phyloP scores from a whole-genome alignment of 176 grass and related monocot species.

The Avena insularis region DNA sequence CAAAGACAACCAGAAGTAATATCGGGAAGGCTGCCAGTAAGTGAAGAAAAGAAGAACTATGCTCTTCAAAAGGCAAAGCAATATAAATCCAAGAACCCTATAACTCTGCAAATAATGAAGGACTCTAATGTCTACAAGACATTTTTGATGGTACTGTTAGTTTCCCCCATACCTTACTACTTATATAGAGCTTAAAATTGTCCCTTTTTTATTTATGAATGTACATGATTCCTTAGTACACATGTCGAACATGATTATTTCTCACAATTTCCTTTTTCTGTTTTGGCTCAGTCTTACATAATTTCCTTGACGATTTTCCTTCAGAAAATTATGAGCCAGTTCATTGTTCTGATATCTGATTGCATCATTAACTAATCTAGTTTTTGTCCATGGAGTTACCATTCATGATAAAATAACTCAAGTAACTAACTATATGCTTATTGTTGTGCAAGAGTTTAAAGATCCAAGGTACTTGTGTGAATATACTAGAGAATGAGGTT shows the following conservation, averaged over 20 bases:
- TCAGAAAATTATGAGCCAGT: neutral
- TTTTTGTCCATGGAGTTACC: neutral
- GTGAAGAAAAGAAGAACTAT: conserved; percentile 58
- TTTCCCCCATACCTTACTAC: conserved; percentile 15
- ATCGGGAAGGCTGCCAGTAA: conserved; percentile 65
- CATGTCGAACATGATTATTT: neutral
- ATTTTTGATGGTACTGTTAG: conserved; percentile 74
- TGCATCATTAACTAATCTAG: neutral
- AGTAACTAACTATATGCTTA: neutral
- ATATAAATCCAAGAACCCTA: conserved; percentile 71
- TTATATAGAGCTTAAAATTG: neutral
- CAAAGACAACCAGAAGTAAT: conserved; percentile 51
- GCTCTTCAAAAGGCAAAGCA: conserved; percentile 58
- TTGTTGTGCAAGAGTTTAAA: neutral
- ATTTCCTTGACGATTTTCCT: neutral
- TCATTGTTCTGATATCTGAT: neutral
- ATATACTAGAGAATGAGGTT: neutral
- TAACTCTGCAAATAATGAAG: conserved; percentile 56
- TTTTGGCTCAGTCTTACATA: neutral
- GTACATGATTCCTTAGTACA: conserved; percentile 12
- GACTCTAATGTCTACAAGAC: conserved; percentile 68
- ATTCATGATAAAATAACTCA: neutral
- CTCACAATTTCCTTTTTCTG: neutral
- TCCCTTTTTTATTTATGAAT: neutral
- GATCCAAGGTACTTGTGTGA: neutral